Evolutionary conservation across 2,329 filamentous ascomycete genomes (phyloP).

Genomic region (Fusarium sp.): DNA sequence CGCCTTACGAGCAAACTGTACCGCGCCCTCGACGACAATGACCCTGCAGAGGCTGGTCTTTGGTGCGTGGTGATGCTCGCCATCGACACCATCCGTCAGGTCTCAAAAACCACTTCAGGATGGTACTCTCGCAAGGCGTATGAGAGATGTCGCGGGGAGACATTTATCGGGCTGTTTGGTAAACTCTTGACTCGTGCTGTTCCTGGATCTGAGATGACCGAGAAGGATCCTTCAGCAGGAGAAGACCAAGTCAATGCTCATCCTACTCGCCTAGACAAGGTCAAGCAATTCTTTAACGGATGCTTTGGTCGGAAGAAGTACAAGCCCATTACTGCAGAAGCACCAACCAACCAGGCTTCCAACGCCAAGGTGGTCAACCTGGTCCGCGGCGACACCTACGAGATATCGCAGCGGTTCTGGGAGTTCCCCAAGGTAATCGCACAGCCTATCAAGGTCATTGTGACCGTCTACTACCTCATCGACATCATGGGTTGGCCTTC

Average conservation of each 20-base stretch:
- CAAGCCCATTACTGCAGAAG: background rate
- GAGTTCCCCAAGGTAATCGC: constrained; percentile 82
- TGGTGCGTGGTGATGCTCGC: constrained; percentile 53
- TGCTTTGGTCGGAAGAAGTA: constrained; percentile 37
- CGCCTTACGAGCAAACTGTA: constrained; percentile 53
- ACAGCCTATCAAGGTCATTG: constrained; percentile 79
- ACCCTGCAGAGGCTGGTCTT: constrained; percentile 47
- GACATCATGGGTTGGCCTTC: constrained; percentile 85
- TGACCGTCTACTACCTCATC: constrained; percentile 73
- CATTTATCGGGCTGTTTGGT: constrained; percentile 52
- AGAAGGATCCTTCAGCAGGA: constrained; percentile 45
- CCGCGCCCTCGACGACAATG: constrained; percentile 46
- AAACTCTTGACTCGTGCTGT: constrained; percentile 54
- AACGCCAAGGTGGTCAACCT: constrained; percentile 93
- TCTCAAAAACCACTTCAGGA: constrained; percentile 56
- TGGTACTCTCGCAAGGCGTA: constrained; percentile 91
- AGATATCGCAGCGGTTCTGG: constrained; percentile 88
- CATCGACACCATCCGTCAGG: constrained; percentile 49
- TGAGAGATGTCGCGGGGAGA: constrained; percentile 83
- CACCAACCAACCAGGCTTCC: constrained; percentile 69
- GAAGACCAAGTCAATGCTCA: background rate
- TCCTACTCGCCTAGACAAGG: background rate
- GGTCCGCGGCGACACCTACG: constrained; percentile 84
- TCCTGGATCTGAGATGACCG: constrained; percentile 52
- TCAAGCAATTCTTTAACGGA: constrained; percentile 28